Percentiles rank a stretch among this genome's conserved stretches.
Evolutionary conservation across 257 asterid species (phyloP).

Genomic region (Craterostigma plantagineum): DNA sequence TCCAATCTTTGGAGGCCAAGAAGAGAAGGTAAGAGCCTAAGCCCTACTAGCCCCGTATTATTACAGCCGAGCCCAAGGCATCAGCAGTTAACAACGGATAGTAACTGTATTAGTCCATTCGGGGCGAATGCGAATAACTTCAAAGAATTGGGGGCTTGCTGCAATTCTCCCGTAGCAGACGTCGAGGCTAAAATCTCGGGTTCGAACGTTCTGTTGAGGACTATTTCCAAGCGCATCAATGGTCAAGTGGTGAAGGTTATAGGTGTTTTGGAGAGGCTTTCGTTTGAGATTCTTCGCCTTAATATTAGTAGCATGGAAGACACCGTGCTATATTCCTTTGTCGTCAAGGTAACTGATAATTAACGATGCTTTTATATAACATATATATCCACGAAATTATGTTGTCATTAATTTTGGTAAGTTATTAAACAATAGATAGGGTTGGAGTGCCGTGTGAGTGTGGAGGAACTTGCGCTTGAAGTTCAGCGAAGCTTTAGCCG

Average conservation of each 20-base stretch:
- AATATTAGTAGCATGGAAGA: conserved; percentile 92
- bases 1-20: too few relatives aligned
- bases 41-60: too few relatives aligned
- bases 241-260: conserved; percentile 61
- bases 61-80: conserved; percentile 13
- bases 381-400: background rate
- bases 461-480: conserved; percentile 76
- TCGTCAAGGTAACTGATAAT: conserved; percentile 41
- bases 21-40: conserved; percentile 2
- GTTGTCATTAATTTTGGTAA: background rate
- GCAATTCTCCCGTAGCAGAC: conserved; percentile 70
- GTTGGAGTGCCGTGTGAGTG: conserved; percentile 74
- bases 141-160: conserved; percentile 65
- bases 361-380: background rate
- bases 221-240: conserved; percentile 50
- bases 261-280: conserved; percentile 43
- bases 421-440: conserved; percentile 39
- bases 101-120: conserved; percentile 19
- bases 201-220: conserved; percentile 50
- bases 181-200: conserved; percentile 79
- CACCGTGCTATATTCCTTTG: conserved; percentile 81
- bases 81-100: too few relatives aligned
- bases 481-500: conserved; percentile 58
- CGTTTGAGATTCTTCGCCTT: conserved; percentile 68
- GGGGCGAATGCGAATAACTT: conserved; percentile 12